These are phyloP conservation scores for Talaromyces sp. DNA, from an alignment of 2,329 filamentous ascomycete species.

Conservation along the genomic window DNA sequence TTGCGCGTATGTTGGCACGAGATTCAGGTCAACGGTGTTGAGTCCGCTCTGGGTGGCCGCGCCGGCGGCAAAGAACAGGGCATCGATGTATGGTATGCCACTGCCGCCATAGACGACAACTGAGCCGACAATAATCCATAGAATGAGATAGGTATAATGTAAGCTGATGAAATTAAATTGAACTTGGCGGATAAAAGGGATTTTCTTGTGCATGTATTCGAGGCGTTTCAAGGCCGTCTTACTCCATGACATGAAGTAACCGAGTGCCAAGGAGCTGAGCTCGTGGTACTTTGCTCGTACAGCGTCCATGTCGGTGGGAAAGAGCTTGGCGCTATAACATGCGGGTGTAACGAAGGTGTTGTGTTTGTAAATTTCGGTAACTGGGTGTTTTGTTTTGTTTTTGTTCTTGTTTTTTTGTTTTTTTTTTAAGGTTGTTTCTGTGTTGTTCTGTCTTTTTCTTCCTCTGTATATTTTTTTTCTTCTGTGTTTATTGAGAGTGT, in stretches of 20 bases:
- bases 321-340: not conserved
- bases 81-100: conserved; percentile 72
- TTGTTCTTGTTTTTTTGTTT: not conserved
- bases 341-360: not conserved
- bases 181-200: conserved; percentile 15
- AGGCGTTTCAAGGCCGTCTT: not conserved
- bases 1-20: conserved; percentile 66
- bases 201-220: conserved; percentile 1
- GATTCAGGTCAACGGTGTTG: conserved; percentile 68
- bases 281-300: not conserved
- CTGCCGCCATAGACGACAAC: conserved; percentile 66
- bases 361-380: not conserved
- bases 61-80: conserved; percentile 81
- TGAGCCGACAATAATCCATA: conserved; percentile 66
- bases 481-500: not conserved
- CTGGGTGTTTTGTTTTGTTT: not conserved
- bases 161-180: conserved; percentile 42
- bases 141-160: conserved; percentile 70
- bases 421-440: too few relatives aligned
- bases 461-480: not conserved
- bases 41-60: conserved; percentile 87
- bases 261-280: not conserved
- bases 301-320: not conserved
- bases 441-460: not conserved
- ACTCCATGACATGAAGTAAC: not conserved